Evolutionary conservation across 768 basidiomycete genomes (phyloP).

Genomic region (Melanogaster broomeanus): DNA sequence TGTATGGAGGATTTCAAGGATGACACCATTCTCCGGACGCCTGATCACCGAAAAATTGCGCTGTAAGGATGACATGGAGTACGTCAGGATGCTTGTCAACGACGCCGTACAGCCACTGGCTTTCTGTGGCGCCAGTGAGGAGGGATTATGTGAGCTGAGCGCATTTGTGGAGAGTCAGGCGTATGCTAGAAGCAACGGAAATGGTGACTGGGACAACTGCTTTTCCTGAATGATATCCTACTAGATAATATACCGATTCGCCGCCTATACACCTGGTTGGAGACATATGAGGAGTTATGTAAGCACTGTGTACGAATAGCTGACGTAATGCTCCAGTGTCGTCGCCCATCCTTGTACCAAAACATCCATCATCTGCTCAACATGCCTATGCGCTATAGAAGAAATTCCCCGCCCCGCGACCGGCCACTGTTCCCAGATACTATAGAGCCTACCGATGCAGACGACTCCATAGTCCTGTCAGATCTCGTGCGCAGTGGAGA

Average conservation of each 20-base stretch:
- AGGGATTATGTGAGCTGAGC: slow-evolving; percentile 64
- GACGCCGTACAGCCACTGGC: slow-evolving; percentile 64
- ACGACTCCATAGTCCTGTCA: slow-evolving; percentile 70
- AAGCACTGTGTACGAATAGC: no score
- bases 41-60: slow-evolving; percentile 73
- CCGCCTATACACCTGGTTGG: no score
- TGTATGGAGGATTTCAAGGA: slow-evolving; percentile 53
- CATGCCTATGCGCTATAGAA: slow-evolving; percentile 36
- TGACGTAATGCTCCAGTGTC: no score
- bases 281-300: no score
- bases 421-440: slow-evolving; percentile 14
- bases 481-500: slow-evolving; percentile 76
- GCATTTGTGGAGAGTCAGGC: slow-evolving; percentile 70
- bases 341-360: neutral
- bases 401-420: slow-evolving; percentile 4
- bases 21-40: slow-evolving; percentile 76
- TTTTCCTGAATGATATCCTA: slow-evolving; percentile 30
- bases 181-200: slow-evolving; percentile 67
- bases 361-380: slow-evolving; percentile 27
- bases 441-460: slow-evolving; percentile 47
- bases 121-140: slow-evolving; percentile 54
- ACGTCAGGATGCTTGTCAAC: slow-evolving; percentile 77
- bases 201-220: slow-evolving; percentile 73
- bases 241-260: neutral
- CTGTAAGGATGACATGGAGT: slow-evolving; percentile 45